Conservation (phyloP, 306 rosid genomes). For the Hippophae tibetana region DNA sequence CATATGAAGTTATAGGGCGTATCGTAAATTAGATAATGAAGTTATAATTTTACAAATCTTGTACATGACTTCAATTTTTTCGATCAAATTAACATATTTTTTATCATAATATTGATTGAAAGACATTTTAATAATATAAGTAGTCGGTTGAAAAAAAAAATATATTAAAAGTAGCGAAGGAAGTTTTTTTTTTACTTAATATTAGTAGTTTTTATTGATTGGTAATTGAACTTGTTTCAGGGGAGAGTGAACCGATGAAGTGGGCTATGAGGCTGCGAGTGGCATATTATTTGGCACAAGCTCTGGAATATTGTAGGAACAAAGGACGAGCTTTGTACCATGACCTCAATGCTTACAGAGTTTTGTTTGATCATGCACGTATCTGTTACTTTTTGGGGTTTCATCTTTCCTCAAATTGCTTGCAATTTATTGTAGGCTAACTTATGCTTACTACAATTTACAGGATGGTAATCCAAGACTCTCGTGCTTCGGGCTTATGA, state of each 20-base stretch:
- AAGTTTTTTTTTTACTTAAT: no score
- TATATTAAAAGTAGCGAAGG: no score
- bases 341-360: conserved; percentile 95
- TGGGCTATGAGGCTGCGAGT: conserved; percentile 99
- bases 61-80: no score
- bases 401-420: conserved; percentile 6
- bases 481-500: conserved; percentile 97
- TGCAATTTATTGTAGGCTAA: conserved; percentile 9
- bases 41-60: no score
- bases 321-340: conserved; percentile 86
- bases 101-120: no score
- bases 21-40: no score
- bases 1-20: no score
- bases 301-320: conserved; percentile 80
- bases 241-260: conserved; percentile 96
- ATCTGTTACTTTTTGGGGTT: background rate
- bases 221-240: conserved; percentile 24
- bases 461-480: conserved; percentile 91
- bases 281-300: conserved; percentile 90
- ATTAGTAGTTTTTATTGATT: background rate
- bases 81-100: no score
- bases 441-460: conserved; percentile 19
- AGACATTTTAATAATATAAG: no score
- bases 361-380: conserved; percentile 76
- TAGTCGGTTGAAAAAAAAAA: no score